Evolutionary conservation across 1,284 basidiomycete species (phyloP).

Genomic region (Leccinum pachyderme): DNA sequence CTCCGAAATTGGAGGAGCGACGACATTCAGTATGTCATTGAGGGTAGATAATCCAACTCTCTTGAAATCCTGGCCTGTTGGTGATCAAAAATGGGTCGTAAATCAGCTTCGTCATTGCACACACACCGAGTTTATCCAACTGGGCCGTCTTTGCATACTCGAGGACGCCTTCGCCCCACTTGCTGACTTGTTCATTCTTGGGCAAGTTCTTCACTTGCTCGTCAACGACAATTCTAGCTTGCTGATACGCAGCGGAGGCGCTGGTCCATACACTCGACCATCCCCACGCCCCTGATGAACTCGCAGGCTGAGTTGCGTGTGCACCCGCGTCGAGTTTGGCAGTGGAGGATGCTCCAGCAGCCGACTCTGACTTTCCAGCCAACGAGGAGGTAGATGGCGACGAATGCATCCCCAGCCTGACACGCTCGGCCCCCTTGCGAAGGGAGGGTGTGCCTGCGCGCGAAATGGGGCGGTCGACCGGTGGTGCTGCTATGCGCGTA

Average conservation of each 20-base stretch:
- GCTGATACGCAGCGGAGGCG: slow-evolving; percentile 83
- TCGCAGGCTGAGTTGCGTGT: slow-evolving; percentile 25
- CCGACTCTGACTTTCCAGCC: slow-evolving; percentile 34
- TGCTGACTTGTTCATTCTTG: slow-evolving; percentile 77
- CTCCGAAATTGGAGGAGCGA: slow-evolving; percentile 96
- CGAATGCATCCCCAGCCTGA: slow-evolving; percentile 55
- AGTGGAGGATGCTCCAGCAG: slow-evolving; percentile 21
- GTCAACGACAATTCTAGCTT: slow-evolving; percentile 85
- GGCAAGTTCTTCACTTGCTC: slow-evolving; percentile 84
- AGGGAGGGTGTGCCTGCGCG: slow-evolving; percentile 70
- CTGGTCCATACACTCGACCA: slow-evolving; percentile 87
- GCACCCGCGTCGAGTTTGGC: slow-evolving; percentile 24
- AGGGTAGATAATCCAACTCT: slow-evolving; percentile 84
- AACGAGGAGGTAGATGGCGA: slow-evolving; percentile 41
- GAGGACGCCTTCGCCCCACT: slow-evolving; percentile 68
- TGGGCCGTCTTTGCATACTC: slow-evolving; percentile 76
- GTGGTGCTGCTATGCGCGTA: slow-evolving; percentile 52
- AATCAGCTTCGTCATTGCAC: slow-evolving; percentile 15
- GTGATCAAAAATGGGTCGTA: slow-evolving; percentile 1
- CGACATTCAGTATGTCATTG: slow-evolving; percentile 90
- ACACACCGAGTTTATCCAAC: slow-evolving; percentile 78
- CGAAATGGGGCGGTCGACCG: slow-evolving; percentile 59
- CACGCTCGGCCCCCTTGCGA: slow-evolving; percentile 75
- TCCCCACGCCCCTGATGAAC: slow-evolving; percentile 52
- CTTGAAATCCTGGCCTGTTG: slow-evolving; percentile 80